Base-by-base conservation (phyloP, 257 asterid genomes). In the Salvia rosmarinus region DNA sequence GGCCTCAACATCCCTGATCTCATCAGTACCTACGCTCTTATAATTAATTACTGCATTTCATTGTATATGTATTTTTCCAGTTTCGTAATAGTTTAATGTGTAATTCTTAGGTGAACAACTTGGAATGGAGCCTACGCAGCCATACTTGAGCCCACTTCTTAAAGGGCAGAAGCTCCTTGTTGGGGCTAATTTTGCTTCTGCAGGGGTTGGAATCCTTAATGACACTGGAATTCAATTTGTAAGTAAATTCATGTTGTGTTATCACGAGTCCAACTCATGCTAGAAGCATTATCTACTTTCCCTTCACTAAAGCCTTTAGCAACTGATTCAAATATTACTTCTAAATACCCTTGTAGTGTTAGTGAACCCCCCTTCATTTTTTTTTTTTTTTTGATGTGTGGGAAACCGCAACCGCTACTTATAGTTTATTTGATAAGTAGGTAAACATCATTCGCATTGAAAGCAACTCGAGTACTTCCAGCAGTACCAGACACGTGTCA, bases 121-220 rank as follows among this genome's bases (percentile, higher is more conserved):
- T 71, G 98, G 98, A 5, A 67, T 63, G 85, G 89, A 87, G 64
- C 56, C 89, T 4, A 79, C 95, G 47, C 23, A 76, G 75, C 91
- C 98, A 9, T 93, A 90, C 82, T 77, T 93, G 80, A 84, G 85
- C 71, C 97, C 98, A 35, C 42, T 47, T 37, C 81, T 82, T 1
- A 79, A 1, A 5, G 96, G 96, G 40, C 34, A 87, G 7, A 69
- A 32, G 47, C 87, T 93, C 72, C 96, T 90, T 35, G 86, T 79
- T 54, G 98, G 98, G 11, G 95, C 98, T 16, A 93, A 93, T 69
- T 93, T 93, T 68, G 98, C 98, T 58, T 93, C 98, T 21, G 97
- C 98, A 0, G 97, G 97, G 0, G 92, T 93, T 62, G 98, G 98
- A 54, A 83, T 93, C 50, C 97, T 93, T 44, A 87, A 93, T 56